Evolutionary conservation across 208 protist species (phyloP).

Genomic region (Trypanosoma theileri): DNA sequence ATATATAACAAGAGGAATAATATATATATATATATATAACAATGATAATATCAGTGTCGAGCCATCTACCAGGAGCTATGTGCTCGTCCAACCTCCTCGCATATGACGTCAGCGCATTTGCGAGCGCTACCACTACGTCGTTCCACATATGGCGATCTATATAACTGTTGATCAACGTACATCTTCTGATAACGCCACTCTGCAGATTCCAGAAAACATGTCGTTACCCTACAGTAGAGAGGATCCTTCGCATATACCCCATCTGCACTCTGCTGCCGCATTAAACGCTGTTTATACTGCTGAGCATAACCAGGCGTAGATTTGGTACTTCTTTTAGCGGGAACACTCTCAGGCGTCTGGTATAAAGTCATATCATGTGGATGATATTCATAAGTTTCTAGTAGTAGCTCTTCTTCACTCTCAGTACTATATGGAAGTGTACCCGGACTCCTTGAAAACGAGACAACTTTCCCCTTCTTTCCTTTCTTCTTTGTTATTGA

Average conservation of each 20-base stretch:
- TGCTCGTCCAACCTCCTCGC: slow-evolving; percentile 18
- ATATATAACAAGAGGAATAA: background rate
- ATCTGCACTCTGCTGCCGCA: slow-evolving; percentile 15
- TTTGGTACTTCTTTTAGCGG: background rate
- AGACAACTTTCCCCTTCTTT: no score
- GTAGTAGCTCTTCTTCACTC: no score
- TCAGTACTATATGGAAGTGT: no score
- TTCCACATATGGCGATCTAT: slow-evolving; percentile 9
- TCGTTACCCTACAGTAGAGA: slow-evolving; percentile 47
- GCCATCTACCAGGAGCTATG: background rate
- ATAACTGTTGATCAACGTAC: slow-evolving; percentile 60
- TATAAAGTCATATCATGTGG: background rate
- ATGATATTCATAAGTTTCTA: background rate
- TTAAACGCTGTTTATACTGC: slow-evolving; percentile 19
- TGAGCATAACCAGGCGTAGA: slow-evolving; percentile 15
- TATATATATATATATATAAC: background rate
- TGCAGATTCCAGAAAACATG: slow-evolving; percentile 55
- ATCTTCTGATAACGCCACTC: slow-evolving; percentile 79
- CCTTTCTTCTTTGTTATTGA: no score
- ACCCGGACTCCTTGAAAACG: no score
- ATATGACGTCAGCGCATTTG: slow-evolving; percentile 27
- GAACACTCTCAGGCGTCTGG: background rate
- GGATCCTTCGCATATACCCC: slow-evolving; percentile 9
- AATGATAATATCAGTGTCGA: background rate
- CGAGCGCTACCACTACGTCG: background rate